These are phyloP conservation scores for Starmerella tilneyi DNA, from an alignment of 805 yeast genomes.

Conservation along the genomic window DNA sequence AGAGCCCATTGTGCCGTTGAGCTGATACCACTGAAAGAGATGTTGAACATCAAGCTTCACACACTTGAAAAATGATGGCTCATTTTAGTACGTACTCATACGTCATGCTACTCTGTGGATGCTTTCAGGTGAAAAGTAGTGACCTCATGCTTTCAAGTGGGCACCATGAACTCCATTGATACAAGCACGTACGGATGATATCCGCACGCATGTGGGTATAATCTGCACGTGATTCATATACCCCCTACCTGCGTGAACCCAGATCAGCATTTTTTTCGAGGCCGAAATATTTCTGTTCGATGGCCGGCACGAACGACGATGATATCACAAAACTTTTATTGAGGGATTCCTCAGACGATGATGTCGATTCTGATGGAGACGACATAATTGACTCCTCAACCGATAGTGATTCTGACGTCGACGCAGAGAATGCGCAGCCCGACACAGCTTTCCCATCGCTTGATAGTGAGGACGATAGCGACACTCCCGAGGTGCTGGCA, in stretches of 20 bases:
- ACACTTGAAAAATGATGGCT: no score
- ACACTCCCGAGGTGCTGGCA: slow-evolving; percentile 25
- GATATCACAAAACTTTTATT: slow-evolving; percentile 15
- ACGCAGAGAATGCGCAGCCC: not conserved
- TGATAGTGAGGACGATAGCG: slow-evolving; percentile 35
- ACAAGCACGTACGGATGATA: no score
- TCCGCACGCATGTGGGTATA: no score
- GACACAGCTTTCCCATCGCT: slow-evolving; percentile 32
- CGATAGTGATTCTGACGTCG: slow-evolving; percentile 10
- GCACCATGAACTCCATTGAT: no score
- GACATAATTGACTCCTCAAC: slow-evolving; percentile 14
- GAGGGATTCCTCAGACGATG: slow-evolving; percentile 11
- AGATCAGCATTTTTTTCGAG: not conserved
- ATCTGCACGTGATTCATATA: not conserved
- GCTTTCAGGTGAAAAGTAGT: no score
- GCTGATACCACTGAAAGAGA: no score
- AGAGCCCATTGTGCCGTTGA: no score
- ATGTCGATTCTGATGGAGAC: slow-evolving; percentile 8
- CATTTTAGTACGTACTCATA: no score
- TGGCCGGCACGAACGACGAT: not conserved
- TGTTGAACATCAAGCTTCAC: no score
- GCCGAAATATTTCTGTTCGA: not conserved
- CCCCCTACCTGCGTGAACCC: not conserved
- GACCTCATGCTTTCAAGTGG: no score
- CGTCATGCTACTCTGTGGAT: no score